Conservation (phyloP, 768 basidiomycete genomes). For the Podaxis sp. region DNA sequence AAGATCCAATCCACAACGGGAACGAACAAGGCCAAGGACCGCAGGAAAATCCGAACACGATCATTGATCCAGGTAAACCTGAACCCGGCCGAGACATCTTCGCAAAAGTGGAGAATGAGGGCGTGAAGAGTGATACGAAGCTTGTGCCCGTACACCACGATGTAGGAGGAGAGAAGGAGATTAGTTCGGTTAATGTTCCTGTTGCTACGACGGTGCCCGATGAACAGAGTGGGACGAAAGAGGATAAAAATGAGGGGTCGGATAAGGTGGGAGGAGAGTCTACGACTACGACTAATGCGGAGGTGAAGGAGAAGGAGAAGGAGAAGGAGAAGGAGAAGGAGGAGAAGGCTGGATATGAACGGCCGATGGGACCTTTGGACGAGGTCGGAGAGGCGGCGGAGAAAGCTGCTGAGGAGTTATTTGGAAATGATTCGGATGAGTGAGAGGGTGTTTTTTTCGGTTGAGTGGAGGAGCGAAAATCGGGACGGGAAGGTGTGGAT, state of each 20-base stretch:
- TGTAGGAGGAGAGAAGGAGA: slow-evolving; percentile 30
- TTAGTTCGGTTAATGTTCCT: slow-evolving; percentile 30
- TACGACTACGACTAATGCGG: slow-evolving; percentile 13
- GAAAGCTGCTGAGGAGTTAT: slow-evolving; percentile 38
- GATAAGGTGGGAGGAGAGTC: slow-evolving; percentile 10
- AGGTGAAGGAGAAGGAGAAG: slow-evolving; percentile 13
- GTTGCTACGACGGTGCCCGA: slow-evolving; percentile 11
- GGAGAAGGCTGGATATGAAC: slow-evolving; percentile 9
- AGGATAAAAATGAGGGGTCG: slow-evolving; percentile 18
- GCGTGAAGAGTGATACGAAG: slow-evolving; percentile 43
- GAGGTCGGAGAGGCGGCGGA: slow-evolving; percentile 51
- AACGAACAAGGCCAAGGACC: slow-evolving; percentile 9
- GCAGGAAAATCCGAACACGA: slow-evolving; percentile 28
- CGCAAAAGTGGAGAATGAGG: slow-evolving; percentile 16
- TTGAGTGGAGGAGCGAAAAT: too few relatives aligned
- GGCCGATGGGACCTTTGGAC: slow-evolving; percentile 36
- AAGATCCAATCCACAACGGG: not conserved
- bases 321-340: slow-evolving; percentile 13
- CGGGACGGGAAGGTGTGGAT: not conserved
- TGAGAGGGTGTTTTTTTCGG: not conserved
- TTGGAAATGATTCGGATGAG: slow-evolving; percentile 9
- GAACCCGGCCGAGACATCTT: slow-evolving; percentile 81
- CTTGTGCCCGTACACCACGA: slow-evolving; percentile 13
- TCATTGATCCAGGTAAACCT: slow-evolving; percentile 45
- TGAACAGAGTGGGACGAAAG: slow-evolving; percentile 7